Evolutionary conservation across 176 grass and related monocot genomes (phyloP).

Genomic region (Echinochloa phyllopogon): DNA sequence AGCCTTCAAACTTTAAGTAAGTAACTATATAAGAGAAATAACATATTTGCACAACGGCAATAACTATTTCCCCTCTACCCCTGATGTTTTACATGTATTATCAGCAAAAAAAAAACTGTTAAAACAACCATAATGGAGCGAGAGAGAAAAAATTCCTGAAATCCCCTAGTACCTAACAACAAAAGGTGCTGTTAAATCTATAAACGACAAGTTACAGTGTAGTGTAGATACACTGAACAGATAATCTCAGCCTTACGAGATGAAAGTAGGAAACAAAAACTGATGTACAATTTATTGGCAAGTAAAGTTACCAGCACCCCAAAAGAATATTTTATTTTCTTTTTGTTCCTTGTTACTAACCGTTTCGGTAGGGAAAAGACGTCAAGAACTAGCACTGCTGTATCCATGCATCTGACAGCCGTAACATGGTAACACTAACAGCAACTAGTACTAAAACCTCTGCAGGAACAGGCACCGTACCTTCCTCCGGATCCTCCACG

Average conservation of each 20-base stretch:
- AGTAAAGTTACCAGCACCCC: neutral
- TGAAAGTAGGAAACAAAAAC: neutral
- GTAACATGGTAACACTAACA: slow-evolving; percentile 3
- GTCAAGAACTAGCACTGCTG: neutral
- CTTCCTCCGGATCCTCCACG: slow-evolving; percentile 44
- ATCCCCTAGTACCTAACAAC: neutral
- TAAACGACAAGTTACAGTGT: neutral
- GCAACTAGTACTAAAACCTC: neutral
- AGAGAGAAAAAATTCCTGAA: neutral
- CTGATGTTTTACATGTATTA: neutral
- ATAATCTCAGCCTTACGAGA: neutral
- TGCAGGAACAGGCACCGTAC: slow-evolving; percentile 12
- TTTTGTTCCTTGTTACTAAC: neutral
- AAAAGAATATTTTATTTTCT: neutral
- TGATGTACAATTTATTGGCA: neutral
- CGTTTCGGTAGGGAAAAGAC: slow-evolving; percentile 4
- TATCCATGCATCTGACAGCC: slow-evolving; percentile 20
- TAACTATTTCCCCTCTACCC: neutral
- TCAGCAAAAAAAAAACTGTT: slow-evolving; percentile 8
- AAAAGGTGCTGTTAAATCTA: neutral
- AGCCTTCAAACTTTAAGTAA: neutral
- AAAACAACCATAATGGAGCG: neutral
- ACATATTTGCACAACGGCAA: neutral
- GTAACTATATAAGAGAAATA: neutral
- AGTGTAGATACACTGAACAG: neutral